Percentiles rank a stretch among this genome's conserved stretches.
Conservation (phyloP, 2,329 filamentous ascomycete genomes). For the Ascochyta clinopodiicola region DNA sequence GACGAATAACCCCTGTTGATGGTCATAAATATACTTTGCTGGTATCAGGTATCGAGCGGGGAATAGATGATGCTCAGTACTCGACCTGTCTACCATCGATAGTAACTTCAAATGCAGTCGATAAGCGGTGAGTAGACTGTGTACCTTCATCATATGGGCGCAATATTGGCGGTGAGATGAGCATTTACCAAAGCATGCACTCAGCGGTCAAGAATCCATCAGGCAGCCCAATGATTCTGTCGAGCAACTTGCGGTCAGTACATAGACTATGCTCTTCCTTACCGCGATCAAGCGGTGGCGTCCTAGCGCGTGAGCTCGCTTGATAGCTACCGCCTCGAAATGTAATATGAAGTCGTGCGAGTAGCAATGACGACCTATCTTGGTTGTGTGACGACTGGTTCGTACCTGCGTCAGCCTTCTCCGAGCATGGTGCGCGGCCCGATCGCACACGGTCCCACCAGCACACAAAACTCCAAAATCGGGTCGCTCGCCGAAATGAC, state of each 20-base stretch:
- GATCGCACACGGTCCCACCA: slow-evolving; percentile 6
- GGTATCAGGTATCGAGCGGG: background rate
- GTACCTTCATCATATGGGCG: too few relatives aligned
- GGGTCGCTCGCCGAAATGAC: slow-evolving; percentile 16
- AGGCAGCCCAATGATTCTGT: background rate
- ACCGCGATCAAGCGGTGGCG: background rate
- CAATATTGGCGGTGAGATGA: slow-evolving; percentile 3
- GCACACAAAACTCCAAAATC: slow-evolving; percentile 5
- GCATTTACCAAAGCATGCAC: background rate
- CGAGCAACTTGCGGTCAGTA: background rate
- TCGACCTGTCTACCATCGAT: background rate
- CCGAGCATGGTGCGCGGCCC: slow-evolving; percentile 6
- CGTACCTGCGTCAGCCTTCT: slow-evolving; percentile 16
- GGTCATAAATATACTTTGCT: background rate
- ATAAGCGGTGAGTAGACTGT: slow-evolving; percentile 1
- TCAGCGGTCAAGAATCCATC: background rate
- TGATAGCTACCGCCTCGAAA: background rate
- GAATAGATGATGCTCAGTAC: background rate
- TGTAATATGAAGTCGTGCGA: background rate
- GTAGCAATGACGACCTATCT: background rate
- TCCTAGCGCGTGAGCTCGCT: background rate
- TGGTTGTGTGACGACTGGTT: background rate
- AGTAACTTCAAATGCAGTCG: background rate
- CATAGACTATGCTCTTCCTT: background rate
- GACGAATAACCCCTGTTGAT: too few relatives aligned